phyloP scores from a whole-genome alignment of 2,329 filamentous ascomycete genomes.

The Chaetomiaceae sp. region DNA sequence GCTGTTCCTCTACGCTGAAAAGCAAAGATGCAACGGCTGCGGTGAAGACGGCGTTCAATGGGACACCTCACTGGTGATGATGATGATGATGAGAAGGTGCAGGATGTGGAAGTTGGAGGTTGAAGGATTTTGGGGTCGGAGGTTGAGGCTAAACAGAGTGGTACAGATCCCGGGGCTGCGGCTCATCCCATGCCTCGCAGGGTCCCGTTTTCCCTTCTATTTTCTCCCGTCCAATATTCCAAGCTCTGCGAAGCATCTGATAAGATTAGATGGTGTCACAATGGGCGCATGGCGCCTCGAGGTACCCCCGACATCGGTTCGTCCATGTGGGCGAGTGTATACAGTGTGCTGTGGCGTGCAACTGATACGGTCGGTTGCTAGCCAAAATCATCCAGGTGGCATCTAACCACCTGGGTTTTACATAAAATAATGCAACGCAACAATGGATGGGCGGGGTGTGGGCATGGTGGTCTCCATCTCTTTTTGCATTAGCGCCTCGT shows the following conservation, averaged over 20 bases:
- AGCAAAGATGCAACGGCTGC: too few species aligned
- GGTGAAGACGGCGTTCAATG: too few species aligned
- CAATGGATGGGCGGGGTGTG: too few species aligned
- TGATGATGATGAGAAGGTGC: too few species aligned
- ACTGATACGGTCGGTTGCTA: constrained; percentile 2
- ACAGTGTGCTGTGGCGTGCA: background rate
- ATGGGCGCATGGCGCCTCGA: background rate
- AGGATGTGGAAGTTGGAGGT: background rate
- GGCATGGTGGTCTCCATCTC: too few species aligned
- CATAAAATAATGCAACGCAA: background rate
- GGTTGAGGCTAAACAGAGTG: background rate
- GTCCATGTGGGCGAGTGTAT: background rate
- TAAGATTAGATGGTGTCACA: constrained; percentile 3
- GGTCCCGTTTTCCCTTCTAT: too few species aligned
- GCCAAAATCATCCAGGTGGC: background rate
- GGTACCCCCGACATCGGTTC: background rate
- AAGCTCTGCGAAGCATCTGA: too few species aligned
- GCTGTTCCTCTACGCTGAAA: background rate
- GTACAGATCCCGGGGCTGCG: background rate
- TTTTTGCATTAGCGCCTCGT: too few species aligned
- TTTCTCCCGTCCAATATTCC: too few species aligned
- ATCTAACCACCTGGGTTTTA: background rate
- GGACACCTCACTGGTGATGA: too few species aligned
- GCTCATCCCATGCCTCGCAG: background rate
- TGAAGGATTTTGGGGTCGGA: too few species aligned